Percentiles rank a stretch among this genome's conserved stretches.
phyloP scores from a whole-genome alignment of 805 yeast genomes.

The Cyberlindnera maritima region DNA sequence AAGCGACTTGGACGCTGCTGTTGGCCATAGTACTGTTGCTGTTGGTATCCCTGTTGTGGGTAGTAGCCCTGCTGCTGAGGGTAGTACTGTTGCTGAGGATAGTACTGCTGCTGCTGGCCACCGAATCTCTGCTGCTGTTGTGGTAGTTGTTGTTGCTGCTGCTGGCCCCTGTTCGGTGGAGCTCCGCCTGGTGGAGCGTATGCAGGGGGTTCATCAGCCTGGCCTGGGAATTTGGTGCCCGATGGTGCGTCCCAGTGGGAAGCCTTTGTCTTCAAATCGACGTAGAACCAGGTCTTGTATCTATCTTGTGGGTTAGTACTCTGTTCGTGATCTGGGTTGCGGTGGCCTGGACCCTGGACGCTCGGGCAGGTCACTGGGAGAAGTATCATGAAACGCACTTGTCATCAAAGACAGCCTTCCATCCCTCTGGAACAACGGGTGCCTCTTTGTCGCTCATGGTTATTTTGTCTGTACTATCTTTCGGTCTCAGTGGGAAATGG shows the following conservation, averaged over 20 bases:
- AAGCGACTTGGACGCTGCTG: conserved; percentile 31
- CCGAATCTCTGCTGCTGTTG: conserved; percentile 7
- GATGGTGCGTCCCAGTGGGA: conserved; percentile 91
- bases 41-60: conserved; percentile 18
- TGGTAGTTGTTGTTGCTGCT: conserved; percentile 4
- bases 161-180: conserved; percentile 8
- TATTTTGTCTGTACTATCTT: neutral
- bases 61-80: conserved; percentile 9
- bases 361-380: too few relatives aligned
- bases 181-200: conserved; percentile 18
- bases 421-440: conserved; percentile 62
- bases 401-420: conserved; percentile 74
- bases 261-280: conserved; percentile 63
- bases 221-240: conserved; percentile 45
- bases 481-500: too few relatives aligned
- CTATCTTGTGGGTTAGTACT: conserved; percentile 1
- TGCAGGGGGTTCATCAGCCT: conserved; percentile 41
- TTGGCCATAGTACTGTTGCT: conserved; percentile 24
- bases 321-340: neutral
- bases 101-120: conserved; percentile 28
- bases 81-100: conserved; percentile 11
- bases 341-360: too few relatives aligned
- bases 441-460: conserved; percentile 21
- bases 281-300: conserved; percentile 76
- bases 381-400: too few relatives aligned